Evolutionary conservation across 2,329 filamentous ascomycete species (phyloP).

Genomic region (Coniochaeta sp.): DNA sequence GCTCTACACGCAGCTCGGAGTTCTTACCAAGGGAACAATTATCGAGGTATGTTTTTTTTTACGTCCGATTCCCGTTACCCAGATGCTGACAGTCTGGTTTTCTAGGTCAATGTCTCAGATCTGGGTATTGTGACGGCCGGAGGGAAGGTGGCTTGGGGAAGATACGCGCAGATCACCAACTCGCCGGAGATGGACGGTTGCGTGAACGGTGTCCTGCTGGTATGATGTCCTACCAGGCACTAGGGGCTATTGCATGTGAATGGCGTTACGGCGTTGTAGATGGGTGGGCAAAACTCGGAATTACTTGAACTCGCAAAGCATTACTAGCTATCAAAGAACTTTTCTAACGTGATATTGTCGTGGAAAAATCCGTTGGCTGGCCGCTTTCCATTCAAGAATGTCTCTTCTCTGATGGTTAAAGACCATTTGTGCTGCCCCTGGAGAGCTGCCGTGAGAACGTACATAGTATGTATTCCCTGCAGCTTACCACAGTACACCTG

Average conservation of each 20-base stretch:
- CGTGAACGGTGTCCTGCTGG: slow-evolving; percentile 20
- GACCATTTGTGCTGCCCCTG: too few relatives aligned
- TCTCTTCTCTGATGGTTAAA: too few relatives aligned
- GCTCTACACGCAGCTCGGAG: slow-evolving; percentile 86
- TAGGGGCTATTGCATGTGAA: neutral
- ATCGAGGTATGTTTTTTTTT: slow-evolving; percentile 48
- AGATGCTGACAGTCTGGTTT: neutral
- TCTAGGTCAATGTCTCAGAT: slow-evolving; percentile 76
- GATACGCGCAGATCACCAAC: slow-evolving; percentile 66
- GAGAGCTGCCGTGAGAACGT: too few relatives aligned
- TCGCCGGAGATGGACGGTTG: slow-evolving; percentile 32
- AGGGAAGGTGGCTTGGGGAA: slow-evolving; percentile 90
- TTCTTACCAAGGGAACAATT: slow-evolving; percentile 69
- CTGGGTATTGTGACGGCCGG: slow-evolving; percentile 82
- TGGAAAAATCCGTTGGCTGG: neutral
- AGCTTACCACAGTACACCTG: neutral
- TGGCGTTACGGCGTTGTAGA: neutral
- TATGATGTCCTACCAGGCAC: slow-evolving; percentile 8
- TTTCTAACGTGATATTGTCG: neutral
- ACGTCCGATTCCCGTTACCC: neutral
- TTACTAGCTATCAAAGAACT: neutral
- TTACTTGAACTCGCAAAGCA: neutral
- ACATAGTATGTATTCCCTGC: neutral
- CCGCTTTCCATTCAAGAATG: neutral
- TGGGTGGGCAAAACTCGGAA: neutral